These are phyloP conservation scores for Stylonectria norvegica DNA, from an alignment of 2,329 filamentous ascomycete species.

Conservation along the genomic window DNA sequence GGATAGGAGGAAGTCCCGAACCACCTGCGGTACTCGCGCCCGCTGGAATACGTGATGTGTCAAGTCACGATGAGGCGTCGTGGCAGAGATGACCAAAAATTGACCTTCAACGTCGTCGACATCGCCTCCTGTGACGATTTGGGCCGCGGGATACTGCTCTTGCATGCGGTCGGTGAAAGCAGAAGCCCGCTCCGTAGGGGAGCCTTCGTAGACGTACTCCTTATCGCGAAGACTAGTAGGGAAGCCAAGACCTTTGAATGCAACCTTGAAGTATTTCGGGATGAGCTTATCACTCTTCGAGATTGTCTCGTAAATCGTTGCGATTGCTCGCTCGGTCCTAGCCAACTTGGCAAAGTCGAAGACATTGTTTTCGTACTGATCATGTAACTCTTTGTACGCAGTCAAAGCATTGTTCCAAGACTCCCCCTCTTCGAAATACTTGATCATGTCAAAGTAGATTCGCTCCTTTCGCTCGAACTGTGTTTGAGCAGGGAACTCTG, in stretches of 20 bases:
- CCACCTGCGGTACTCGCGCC: conserved; percentile 74
- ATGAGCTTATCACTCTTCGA: conserved; percentile 74
- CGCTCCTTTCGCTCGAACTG: conserved; percentile 90
- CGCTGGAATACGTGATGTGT: conserved; percentile 82
- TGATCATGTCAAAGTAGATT: conserved; percentile 92
- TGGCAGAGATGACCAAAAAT: conserved; percentile 76
- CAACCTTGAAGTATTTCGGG: conserved; percentile 86
- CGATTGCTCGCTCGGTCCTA: conserved; percentile 83
- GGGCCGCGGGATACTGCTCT: conserved; percentile 80
- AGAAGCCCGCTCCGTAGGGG: conserved; percentile 69
- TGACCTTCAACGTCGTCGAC: conserved; percentile 86
- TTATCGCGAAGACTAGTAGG: conserved; percentile 78
- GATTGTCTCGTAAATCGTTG: conserved; percentile 85
- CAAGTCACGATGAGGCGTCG: conserved; percentile 80
- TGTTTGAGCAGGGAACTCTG: conserved; percentile 75
- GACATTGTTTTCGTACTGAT: conserved; percentile 84
- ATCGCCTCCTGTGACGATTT: conserved; percentile 67
- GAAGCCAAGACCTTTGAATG: conserved; percentile 87
- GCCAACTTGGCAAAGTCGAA: conserved; percentile 94
- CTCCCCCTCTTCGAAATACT: conserved; percentile 89
- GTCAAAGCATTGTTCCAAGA: conserved; percentile 86
- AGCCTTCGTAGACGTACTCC: conserved; percentile 86
- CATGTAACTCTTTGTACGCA: conserved; percentile 84
- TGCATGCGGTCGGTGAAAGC: conserved; percentile 91
- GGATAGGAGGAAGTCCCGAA: conserved; percentile 82